A percentile compares a stretch with the other conserved stretches of the same genome.
phyloP scores from a whole-genome alignment of 2,329 filamentous ascomycete genomes.

The Sodiomyces alkalinus region DNA sequence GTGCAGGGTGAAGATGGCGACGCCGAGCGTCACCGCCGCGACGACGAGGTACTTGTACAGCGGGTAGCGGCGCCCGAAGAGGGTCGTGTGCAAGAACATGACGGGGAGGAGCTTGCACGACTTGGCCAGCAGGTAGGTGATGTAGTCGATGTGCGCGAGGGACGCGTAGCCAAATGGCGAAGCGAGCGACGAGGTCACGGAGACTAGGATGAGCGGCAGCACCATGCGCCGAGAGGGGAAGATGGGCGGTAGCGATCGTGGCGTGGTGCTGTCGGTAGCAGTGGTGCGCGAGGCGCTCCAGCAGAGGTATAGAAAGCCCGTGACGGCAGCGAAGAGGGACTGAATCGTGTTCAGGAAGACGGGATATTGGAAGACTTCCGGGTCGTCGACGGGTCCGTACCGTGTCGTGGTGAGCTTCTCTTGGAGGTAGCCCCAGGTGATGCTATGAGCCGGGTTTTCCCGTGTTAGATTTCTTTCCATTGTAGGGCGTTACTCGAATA shows the following conservation, averaged over 20 bases:
- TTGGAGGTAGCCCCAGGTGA: slow-evolving; percentile 94
- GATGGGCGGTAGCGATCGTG: slow-evolving; percentile 37
- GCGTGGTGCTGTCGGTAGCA: too few species aligned
- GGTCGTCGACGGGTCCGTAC: slow-evolving; percentile 49
- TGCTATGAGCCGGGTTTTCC: slow-evolving; percentile 28
- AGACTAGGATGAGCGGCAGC: slow-evolving; percentile 62
- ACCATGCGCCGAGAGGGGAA: slow-evolving; percentile 68
- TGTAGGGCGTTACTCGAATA: background rate
- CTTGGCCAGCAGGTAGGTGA: slow-evolving; percentile 94
- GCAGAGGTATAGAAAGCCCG: slow-evolving; percentile 68
- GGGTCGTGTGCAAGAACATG: slow-evolving; percentile 87
- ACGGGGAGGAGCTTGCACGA: slow-evolving; percentile 98
- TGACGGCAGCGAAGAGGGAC: slow-evolving; percentile 71
- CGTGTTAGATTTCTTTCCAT: background rate
- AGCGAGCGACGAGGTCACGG: slow-evolving; percentile 73
- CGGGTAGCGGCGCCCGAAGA: slow-evolving; percentile 81
- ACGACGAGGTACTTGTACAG: slow-evolving; percentile 96
- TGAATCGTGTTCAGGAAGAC: slow-evolving; percentile 95
- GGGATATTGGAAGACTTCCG: slow-evolving; percentile 79
- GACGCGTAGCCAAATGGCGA: slow-evolving; percentile 93
- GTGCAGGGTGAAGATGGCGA: slow-evolving; percentile 89
- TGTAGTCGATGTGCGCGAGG: slow-evolving; percentile 89
- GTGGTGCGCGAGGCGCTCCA: slow-evolving; percentile 29
- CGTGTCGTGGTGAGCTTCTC: slow-evolving; percentile 91
- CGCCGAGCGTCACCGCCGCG: slow-evolving; percentile 75